Evolutionary conservation across 352 stramenopile genomes (phyloP).

Genomic region (Salisapilia sapeloensis): DNA sequence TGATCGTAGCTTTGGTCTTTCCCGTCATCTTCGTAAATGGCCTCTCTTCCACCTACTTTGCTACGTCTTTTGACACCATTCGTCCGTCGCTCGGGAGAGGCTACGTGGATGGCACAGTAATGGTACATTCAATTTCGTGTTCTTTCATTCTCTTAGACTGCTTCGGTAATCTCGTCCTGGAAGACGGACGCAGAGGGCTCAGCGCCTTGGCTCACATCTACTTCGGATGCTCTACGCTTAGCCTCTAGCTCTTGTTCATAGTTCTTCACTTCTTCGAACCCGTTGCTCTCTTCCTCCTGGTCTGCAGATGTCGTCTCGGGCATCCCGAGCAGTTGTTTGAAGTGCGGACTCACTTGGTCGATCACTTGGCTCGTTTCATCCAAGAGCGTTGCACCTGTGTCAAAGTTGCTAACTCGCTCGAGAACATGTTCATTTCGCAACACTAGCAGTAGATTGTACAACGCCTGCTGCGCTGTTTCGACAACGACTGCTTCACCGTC

Average conservation of each 20-base stretch:
- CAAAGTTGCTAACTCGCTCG: constrained; percentile 21
- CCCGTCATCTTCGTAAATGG: too few relatives aligned
- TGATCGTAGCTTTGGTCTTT: constrained; percentile 7
- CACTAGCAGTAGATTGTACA: constrained; percentile 76
- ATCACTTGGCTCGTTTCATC: constrained; percentile 58
- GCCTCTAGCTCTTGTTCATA: background rate
- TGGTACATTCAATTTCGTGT: constrained; percentile 1
- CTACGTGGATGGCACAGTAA: constrained; percentile 2
- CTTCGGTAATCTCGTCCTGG: constrained; percentile 10
- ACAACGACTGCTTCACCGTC: constrained; percentile 28
- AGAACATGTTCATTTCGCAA: constrained; percentile 65
- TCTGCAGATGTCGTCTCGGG: constrained; percentile 8
- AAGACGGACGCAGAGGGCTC: constrained; percentile 1
- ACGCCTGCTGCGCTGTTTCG: constrained; percentile 70
- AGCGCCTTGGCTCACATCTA: background rate
- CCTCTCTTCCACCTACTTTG: too few relatives aligned
- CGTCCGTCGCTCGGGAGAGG: too few relatives aligned
- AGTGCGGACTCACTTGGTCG: constrained; percentile 48
- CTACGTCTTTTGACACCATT: too few relatives aligned
- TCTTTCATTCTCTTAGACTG: constrained; percentile 5
- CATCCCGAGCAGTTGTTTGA: constrained; percentile 59
- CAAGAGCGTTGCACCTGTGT: constrained; percentile 30
- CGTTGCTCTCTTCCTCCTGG: constrained; percentile 4
- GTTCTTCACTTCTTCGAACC: constrained; percentile 5
- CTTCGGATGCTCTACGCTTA: background rate